A percentile compares a stretch with the other conserved stretches of the same genome.
Evolutionary conservation across 352 stramenopile species (phyloP).

Genomic region (Phytophthora brassicae): DNA sequence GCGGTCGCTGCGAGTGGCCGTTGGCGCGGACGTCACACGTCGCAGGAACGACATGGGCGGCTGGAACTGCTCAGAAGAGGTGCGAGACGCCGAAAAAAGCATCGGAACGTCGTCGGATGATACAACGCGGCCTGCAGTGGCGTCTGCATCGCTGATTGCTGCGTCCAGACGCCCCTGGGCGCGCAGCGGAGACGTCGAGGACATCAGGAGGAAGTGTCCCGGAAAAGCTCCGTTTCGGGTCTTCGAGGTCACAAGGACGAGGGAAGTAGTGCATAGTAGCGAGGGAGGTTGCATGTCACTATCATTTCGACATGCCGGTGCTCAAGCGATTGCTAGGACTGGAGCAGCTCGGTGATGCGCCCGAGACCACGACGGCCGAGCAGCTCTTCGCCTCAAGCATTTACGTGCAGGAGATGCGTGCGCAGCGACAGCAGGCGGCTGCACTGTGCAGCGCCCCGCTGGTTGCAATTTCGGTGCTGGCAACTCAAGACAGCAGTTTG

Average conservation of each 20-base stretch:
- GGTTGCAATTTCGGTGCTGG: conserved; percentile 35
- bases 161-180: conserved; percentile 13
- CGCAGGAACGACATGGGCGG: conserved; percentile 46
- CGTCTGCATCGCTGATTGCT: not conserved
- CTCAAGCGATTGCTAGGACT: conserved; percentile 32
- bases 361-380: conserved; percentile 33
- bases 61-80: conserved; percentile 14
- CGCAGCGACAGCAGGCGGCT: conserved; percentile 35
- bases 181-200: conserved; percentile 28
- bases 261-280: not conserved
- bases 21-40: conserved; percentile 25
- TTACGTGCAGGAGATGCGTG: conserved; percentile 28
- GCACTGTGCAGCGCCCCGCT: conserved; percentile 39
- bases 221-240: not conserved
- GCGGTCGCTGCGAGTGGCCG: conserved; percentile 31
- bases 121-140: not conserved
- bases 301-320: conserved; percentile 42
- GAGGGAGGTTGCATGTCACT: not conserved
- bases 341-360: conserved; percentile 21
- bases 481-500: not conserved
- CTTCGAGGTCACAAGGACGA: conserved; percentile 10
- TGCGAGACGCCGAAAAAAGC: conserved; percentile 1
- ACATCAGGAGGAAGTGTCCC: conserved; percentile 28
- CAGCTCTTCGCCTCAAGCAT: conserved; percentile 62
- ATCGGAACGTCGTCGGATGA: not conserved